phyloP scores from a whole-genome alignment of 495 filamentous ascomycete genomes.

The Venustampulla echinocandica region DNA sequence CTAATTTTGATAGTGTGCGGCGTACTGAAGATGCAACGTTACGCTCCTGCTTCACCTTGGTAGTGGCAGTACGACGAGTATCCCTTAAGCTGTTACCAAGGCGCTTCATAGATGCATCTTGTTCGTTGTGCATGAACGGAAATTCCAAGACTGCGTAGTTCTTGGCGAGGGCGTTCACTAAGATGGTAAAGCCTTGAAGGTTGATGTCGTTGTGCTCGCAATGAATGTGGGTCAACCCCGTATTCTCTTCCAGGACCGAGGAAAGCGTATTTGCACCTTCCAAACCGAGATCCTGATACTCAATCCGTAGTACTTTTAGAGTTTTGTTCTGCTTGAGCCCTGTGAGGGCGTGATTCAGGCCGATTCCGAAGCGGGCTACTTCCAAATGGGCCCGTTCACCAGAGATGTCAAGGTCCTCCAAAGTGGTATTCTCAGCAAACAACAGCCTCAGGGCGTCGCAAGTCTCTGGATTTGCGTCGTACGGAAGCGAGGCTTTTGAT shows the following conservation, averaged over 20 bases:
- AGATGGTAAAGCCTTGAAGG: constrained; percentile 66
- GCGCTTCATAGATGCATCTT: constrained; percentile 50
- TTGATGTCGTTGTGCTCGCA: constrained; percentile 76
- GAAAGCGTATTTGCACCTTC: constrained; percentile 68
- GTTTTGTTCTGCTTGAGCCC: constrained; percentile 70
- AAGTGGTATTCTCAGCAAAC: constrained; percentile 68
- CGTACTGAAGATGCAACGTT: constrained; percentile 18
- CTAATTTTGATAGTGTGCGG: constrained; percentile 19
- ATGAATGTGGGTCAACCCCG: constrained; percentile 55
- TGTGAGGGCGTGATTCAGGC: constrained; percentile 66
- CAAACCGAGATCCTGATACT: constrained; percentile 50
- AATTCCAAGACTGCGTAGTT: constrained; percentile 59
- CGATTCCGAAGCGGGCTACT: constrained; percentile 73
- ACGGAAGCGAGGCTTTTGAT: constrained; percentile 76
- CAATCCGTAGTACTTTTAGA: constrained; percentile 66
- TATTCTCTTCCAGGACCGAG: constrained; percentile 65
- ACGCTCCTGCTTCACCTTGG: constrained; percentile 14
- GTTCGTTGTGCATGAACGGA: constrained; percentile 56
- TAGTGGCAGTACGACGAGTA: constrained; percentile 35
- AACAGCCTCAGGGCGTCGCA: constrained; percentile 63
- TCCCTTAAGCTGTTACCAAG: constrained; percentile 52
- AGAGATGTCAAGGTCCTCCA: constrained; percentile 76
- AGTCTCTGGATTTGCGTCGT: constrained; percentile 65
- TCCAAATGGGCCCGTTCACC: constrained; percentile 86
- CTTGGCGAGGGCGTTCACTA: constrained; percentile 61